Conservation (phyloP, 2,329 filamentous ascomycete genomes). For the Pezicula neosporulosa region DNA sequence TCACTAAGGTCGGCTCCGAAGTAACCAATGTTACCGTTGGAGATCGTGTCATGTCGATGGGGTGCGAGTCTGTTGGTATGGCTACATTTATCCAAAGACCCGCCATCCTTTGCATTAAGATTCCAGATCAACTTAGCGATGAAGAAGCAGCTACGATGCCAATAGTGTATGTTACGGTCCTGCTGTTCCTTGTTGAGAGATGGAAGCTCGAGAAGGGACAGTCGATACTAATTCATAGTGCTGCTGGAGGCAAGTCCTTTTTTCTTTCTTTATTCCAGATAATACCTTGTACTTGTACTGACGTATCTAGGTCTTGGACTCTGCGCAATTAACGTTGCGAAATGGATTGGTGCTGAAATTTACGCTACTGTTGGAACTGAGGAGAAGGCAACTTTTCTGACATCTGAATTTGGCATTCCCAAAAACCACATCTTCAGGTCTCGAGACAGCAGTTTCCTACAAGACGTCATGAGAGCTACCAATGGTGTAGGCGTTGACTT, state of each 20-base stretch:
- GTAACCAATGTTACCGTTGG: slow-evolving; percentile 16
- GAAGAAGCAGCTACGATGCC: slow-evolving; percentile 32
- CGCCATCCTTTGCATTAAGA: not conserved
- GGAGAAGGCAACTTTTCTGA: not conserved
- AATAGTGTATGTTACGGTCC: slow-evolving; percentile 23
- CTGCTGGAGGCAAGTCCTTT: no score
- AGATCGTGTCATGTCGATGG: slow-evolving; percentile 12
- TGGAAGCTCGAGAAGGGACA: slow-evolving; percentile 14
- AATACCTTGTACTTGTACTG: no score
- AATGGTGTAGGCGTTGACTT: slow-evolving; percentile 19
- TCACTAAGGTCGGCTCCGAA: slow-evolving; percentile 17
- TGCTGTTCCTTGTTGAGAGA: slow-evolving; percentile 37
- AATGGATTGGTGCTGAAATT: slow-evolving; percentile 26
- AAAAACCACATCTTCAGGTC: slow-evolving; percentile 1
- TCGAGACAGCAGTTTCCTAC: slow-evolving; percentile 12
- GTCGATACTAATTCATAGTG: slow-evolving; percentile 25
- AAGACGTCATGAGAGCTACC: slow-evolving; percentile 11
- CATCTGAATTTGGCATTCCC: not conserved
- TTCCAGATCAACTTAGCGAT: slow-evolving; percentile 3
- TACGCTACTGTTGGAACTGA: slow-evolving; percentile 31
- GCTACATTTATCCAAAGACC: not conserved
- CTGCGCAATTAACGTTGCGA: slow-evolving; percentile 21
- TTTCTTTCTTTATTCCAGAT: no score
- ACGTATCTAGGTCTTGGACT: slow-evolving; percentile 27
- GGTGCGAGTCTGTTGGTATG: not conserved